phyloP scores from a whole-genome alignment of 2,329 filamentous ascomycete genomes.

The Alternaria consortialis region DNA sequence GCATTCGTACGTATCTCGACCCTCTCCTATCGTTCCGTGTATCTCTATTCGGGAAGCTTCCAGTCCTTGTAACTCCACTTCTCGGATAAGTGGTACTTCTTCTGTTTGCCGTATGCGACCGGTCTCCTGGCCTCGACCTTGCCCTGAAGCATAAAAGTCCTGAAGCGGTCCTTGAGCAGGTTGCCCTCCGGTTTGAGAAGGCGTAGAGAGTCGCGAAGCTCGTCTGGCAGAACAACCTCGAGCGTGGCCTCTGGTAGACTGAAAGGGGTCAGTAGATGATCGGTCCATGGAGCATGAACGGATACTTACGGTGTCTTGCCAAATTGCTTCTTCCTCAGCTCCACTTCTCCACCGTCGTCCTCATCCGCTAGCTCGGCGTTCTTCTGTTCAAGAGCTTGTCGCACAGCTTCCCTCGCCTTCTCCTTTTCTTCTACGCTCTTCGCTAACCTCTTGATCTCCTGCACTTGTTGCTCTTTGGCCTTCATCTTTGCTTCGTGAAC shows the following conservation, averaged over 20 bases:
- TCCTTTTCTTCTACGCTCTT: conserved; percentile 70
- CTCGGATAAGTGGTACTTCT: conserved; percentile 82
- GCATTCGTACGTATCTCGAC: background rate
- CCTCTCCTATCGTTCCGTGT: background rate
- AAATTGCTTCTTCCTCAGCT: conserved; percentile 74
- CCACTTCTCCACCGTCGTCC: conserved; percentile 51
- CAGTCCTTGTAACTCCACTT: conserved; percentile 99
- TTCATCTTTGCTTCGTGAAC: conserved; percentile 81
- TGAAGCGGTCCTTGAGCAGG: conserved; percentile 87
- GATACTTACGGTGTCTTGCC: conserved; percentile 66
- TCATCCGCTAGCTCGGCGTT: conserved; percentile 37
- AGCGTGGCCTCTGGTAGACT: conserved; percentile 73
- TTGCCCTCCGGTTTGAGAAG: conserved; percentile 90
- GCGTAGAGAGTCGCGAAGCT: conserved; percentile 60
- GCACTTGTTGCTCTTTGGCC: conserved; percentile 74
- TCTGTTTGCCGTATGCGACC: conserved; percentile 82
- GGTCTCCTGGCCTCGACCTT: conserved; percentile 86
- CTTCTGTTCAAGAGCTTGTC: conserved; percentile 38
- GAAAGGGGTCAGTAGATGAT: conserved; percentile 23
- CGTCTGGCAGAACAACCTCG: conserved; percentile 60
- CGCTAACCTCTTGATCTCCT: conserved; percentile 75
- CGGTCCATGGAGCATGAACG: background rate
- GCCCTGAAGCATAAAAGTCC: conserved; percentile 85
- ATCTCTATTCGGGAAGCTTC: conserved; percentile 54
- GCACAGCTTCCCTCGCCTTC: conserved; percentile 46